Evolutionary conservation across 345 rosid species (phyloP).

Genomic region (Reutealis trisperma): DNA sequence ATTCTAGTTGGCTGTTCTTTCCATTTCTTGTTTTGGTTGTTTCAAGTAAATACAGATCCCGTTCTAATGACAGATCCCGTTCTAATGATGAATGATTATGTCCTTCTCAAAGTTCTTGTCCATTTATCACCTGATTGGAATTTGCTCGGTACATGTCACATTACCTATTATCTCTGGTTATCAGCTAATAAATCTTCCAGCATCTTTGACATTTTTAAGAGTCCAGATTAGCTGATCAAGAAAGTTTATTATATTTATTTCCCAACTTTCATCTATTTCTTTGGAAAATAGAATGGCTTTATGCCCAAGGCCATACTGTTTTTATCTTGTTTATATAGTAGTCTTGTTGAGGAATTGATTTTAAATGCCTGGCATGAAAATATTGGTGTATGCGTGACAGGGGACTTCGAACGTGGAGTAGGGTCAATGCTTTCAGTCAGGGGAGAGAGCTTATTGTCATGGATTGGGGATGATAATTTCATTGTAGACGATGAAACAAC

Average conservation of each 20-base stretch:
- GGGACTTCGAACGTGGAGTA: slow-evolving; percentile 45
- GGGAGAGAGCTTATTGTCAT: slow-evolving; percentile 72
- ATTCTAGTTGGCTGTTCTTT: no score
- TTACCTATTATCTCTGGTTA: background rate
- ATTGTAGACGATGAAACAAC: slow-evolving; percentile 54
- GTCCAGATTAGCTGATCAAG: background rate
- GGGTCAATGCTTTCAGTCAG: slow-evolving; percentile 67
- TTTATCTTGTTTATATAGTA: background rate
- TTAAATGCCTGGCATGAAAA: slow-evolving; percentile 7
- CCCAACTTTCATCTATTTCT: background rate
- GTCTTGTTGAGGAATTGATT: background rate
- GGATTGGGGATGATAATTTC: slow-evolving; percentile 70
- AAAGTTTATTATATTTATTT: background rate
- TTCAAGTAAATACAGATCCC: background rate
- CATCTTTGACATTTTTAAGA: background rate
- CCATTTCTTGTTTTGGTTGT: background rate
- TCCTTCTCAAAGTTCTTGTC: background rate
- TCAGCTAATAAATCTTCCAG: background rate
- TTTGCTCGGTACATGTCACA: no score
- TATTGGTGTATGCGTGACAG: slow-evolving; percentile 37
- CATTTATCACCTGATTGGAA: no score
- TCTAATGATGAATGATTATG: background rate
- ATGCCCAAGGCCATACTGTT: background rate
- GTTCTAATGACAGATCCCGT: background rate
- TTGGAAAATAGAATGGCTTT: background rate